Conservation (phyloP, 2,329 filamentous ascomycete species). For the Calonectria hongkongensis region DNA sequence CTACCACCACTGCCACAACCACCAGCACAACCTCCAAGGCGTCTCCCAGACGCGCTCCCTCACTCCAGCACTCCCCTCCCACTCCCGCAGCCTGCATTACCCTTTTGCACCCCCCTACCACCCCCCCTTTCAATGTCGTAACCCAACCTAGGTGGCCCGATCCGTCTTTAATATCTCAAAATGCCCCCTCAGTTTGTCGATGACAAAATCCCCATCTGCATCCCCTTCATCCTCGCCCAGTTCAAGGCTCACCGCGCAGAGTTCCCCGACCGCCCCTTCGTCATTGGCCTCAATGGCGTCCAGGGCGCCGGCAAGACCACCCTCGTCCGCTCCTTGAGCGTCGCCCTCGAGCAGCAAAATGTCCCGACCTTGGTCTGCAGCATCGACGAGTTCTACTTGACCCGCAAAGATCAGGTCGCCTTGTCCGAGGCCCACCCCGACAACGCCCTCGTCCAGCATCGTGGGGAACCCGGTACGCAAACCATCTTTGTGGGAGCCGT, state of each 20-base stretch:
- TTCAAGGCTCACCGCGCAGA: slow-evolving; percentile 69
- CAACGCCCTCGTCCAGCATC: slow-evolving; percentile 86
- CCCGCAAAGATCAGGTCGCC: slow-evolving; percentile 79
- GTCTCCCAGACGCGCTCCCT: slow-evolving; percentile 18
- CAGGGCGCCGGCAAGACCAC: slow-evolving; percentile 97
- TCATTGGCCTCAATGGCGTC: slow-evolving; percentile 92
- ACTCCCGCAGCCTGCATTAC: slow-evolving; percentile 22
- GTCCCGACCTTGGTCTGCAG: slow-evolving; percentile 83
- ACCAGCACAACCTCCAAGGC: slow-evolving; percentile 12
- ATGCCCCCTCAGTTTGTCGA: slow-evolving; percentile 73
- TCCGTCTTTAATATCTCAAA: slow-evolving; percentile 33
- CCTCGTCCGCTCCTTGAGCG: slow-evolving; percentile 81
- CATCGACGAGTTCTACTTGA: slow-evolving; percentile 93
- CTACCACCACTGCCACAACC: slow-evolving; percentile 25
- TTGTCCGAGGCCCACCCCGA: slow-evolving; percentile 79
- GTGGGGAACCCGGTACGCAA: slow-evolving; percentile 82
- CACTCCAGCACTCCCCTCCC: slow-evolving; percentile 25
- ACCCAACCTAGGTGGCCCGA: slow-evolving; percentile 21
- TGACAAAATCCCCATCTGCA: slow-evolving; percentile 86
- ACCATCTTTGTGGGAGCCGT: slow-evolving; percentile 25
- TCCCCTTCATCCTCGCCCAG: slow-evolving; percentile 83
- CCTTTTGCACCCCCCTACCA: slow-evolving; percentile 16
- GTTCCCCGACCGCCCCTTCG: slow-evolving; percentile 75
- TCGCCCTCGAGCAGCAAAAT: slow-evolving; percentile 74
- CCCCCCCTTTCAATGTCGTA: slow-evolving; percentile 30